Conservation (phyloP, 805 yeast species). For the Metschnikowia dekortorum region DNA sequence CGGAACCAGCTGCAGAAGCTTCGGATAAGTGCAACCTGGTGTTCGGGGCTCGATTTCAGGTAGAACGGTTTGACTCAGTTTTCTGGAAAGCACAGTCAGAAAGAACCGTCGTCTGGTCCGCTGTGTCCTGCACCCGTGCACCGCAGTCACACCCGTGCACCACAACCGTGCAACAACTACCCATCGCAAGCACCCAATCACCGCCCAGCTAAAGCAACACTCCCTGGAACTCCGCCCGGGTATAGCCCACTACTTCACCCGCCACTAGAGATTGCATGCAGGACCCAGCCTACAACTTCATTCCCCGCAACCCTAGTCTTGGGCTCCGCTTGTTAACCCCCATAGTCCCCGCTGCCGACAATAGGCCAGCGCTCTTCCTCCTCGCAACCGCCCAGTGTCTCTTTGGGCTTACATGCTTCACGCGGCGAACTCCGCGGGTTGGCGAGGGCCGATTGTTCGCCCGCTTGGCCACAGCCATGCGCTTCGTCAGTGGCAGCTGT, state of each 20-base stretch:
- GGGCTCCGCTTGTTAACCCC: constrained; percentile 69
- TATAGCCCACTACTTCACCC: not conserved
- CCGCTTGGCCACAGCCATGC: constrained; percentile 6
- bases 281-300: not conserved
- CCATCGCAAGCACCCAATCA: not conserved
- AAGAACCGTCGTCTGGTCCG: too few species aligned
- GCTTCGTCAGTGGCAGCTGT: constrained; percentile 21
- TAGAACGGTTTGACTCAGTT: too few species aligned
- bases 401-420: constrained; percentile 34
- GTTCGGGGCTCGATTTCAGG: too few species aligned
- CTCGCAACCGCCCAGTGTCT: constrained; percentile 51
- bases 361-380: constrained; percentile 48
- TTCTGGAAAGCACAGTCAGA: too few species aligned
- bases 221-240: not conserved
- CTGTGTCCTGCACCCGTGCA: too few species aligned
- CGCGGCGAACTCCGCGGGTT: constrained; percentile 9
- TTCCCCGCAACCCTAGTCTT: constrained; percentile 44
- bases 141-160: too few species aligned
- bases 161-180: too few species aligned
- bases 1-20: too few species aligned
- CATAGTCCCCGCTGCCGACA: constrained; percentile 68
- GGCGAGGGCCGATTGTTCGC: constrained; percentile 11
- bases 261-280: not conserved
- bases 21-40: too few species aligned
- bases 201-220: not conserved